Conservation (phyloP, 2,329 filamentous ascomycete genomes). For the Leptosphaerulina australis region DNA sequence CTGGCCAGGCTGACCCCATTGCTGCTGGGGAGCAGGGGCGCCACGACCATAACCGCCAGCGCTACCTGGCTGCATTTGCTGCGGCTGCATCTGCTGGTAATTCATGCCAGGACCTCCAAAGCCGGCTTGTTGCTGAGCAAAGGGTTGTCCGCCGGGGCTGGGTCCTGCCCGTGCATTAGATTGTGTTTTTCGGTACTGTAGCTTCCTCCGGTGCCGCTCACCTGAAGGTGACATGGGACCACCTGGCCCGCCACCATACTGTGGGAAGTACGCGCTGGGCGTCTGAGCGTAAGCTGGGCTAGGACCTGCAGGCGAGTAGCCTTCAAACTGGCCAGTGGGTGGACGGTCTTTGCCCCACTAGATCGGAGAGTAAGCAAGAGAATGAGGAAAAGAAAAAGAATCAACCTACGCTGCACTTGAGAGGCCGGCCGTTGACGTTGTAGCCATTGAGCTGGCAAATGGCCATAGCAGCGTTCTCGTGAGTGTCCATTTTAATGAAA, state of each 20-base stretch:
- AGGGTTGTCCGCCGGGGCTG: conserved; percentile 67
- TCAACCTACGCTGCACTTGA: conserved; percentile 95
- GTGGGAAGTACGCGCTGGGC: conserved; percentile 84
- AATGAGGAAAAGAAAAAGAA: conserved; percentile 24
- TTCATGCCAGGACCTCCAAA: conserved; percentile 66
- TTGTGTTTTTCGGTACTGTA: conserved; percentile 45
- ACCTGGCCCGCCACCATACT: conserved; percentile 76
- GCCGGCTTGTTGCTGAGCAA: conserved; percentile 58
- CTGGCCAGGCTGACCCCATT: conserved; percentile 59
- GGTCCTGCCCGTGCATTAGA: conserved; percentile 55
- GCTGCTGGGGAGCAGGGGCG: conserved; percentile 59
- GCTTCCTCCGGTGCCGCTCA: conserved; percentile 48
- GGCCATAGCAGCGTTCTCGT: conserved; percentile 97
- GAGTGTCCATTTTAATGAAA: conserved; percentile 98
- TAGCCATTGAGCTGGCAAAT: conserved; percentile 98
- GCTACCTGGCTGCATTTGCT: conserved; percentile 60
- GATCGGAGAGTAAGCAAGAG: conserved; percentile 40
- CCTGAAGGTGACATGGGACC: conserved; percentile 66
- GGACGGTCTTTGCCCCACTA: conserved; percentile 99
- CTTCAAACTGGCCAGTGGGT: conserved; percentile 80
- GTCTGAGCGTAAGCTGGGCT: conserved; percentile 77
- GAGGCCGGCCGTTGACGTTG: conserved; percentile 92
- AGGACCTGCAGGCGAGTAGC: conserved; percentile 79
- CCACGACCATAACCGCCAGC: conserved; percentile 86
- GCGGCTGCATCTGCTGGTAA: conserved; percentile 48